Conservation (phyloP, 441 rosid genomes). For the Pelargonium citronellum region DNA sequence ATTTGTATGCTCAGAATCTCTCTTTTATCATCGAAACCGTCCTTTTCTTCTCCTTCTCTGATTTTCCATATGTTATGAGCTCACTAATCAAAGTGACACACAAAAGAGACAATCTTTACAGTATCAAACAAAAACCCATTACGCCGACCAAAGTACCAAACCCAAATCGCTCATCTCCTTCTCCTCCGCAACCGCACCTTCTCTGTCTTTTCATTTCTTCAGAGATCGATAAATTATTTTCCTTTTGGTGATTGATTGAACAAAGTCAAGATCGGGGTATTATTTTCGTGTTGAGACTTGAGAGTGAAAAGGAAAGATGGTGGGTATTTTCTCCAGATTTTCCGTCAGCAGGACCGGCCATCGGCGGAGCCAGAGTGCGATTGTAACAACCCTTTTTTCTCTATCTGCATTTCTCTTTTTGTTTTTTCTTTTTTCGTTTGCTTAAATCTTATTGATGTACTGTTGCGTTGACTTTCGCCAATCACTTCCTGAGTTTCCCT, state of each 20-base stretch:
- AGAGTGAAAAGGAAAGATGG: background rate
- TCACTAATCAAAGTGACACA: background rate
- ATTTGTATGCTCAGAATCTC: too few species aligned
- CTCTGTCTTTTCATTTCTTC: too few species aligned
- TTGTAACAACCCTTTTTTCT: background rate
- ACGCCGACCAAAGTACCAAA: too few species aligned
- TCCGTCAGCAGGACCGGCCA: background rate
- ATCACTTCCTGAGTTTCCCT: background rate
- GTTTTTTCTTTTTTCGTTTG: too few species aligned
- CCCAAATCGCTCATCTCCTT: too few species aligned
- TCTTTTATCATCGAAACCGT: background rate
- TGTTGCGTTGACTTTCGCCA: background rate
- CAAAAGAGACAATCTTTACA: background rate
- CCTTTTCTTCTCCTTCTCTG: background rate
- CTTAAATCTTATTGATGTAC: background rate
- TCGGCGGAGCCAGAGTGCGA: background rate
- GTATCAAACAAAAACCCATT: background rate
- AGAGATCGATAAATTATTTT: too few species aligned
- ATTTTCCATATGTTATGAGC: background rate
- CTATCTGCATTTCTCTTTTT: background rate
- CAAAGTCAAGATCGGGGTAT: too few species aligned
- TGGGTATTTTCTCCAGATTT: constrained; percentile 1
- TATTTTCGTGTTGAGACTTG: too few species aligned
- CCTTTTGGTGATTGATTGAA: too few species aligned
- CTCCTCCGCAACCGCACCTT: too few species aligned